Conservation (phyloP, 1,284 basidiomycete species). For the Ceratobasidium sp. region DNA sequence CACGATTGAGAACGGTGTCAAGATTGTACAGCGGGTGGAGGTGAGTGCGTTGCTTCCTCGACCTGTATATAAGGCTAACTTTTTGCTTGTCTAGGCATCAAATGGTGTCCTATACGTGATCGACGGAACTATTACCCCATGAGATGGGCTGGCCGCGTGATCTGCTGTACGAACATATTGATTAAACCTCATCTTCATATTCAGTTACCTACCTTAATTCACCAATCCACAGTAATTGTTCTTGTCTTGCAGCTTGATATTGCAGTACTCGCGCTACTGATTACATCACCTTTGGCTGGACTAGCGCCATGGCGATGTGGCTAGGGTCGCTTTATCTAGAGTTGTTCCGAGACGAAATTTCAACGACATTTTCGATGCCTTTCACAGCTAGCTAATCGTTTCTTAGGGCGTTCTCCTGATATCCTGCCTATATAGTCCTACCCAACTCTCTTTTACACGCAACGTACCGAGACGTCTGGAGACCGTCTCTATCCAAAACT, state of each 20-base stretch:
- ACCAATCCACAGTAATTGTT: neutral
- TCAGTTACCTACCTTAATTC: neutral
- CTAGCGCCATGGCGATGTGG: neutral
- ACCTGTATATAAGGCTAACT: neutral
- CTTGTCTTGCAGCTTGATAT: neutral
- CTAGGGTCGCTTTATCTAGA: too few relatives aligned
- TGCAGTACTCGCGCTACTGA: neutral
- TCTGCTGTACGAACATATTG: neutral
- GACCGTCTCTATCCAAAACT: too few relatives aligned
- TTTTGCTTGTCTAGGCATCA: slow-evolving; percentile 24
- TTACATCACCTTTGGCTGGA: neutral
- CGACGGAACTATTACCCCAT: slow-evolving; percentile 43
- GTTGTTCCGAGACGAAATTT: too few relatives aligned
- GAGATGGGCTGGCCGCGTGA: neutral
- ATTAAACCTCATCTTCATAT: neutral
- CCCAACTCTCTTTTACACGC: too few relatives aligned
- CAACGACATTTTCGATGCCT: too few relatives aligned
- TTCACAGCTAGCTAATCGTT: too few relatives aligned
- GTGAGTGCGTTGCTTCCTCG: slow-evolving; percentile 6
- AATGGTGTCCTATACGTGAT: slow-evolving; percentile 47
- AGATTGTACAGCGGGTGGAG: slow-evolving; percentile 33
- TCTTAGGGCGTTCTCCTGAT: too few relatives aligned
- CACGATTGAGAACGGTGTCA: slow-evolving; percentile 32
- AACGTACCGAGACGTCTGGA: too few relatives aligned
- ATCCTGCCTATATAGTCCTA: too few relatives aligned